phyloP scores from a whole-genome alignment of 2,329 filamentous ascomycete species.

The Drechslerella coelobrocha region DNA sequence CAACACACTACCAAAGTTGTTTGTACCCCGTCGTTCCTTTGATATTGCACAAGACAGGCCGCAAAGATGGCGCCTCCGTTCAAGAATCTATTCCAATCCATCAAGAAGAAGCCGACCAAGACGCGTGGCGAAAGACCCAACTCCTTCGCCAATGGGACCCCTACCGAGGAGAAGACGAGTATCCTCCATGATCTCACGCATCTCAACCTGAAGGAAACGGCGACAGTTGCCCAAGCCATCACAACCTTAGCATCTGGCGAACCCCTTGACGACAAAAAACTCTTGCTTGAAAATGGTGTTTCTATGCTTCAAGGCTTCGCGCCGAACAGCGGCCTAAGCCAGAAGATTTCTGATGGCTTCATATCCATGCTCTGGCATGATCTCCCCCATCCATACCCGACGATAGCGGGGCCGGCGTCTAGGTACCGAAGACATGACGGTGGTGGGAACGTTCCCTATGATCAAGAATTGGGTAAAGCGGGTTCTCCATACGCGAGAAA shows the following conservation, averaged over 20 bases:
- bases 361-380: conserved; percentile 65
- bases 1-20: conserved; percentile 3
- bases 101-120: conserved; percentile 61
- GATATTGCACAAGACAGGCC: conserved; percentile 2
- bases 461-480: conserved; percentile 70
- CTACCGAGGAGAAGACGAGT: conserved; percentile 58
- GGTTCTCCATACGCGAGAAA: conserved; percentile 72
- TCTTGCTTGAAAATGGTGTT: conserved; percentile 63
- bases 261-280: conserved; percentile 62
- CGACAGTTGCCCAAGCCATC: conserved; percentile 59
- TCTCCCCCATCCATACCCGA: conserved; percentile 63
- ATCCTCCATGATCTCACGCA: conserved; percentile 59
- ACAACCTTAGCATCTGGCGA: conserved; percentile 61
- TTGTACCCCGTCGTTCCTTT: conserved; percentile 15
- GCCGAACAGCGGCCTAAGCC: conserved; percentile 62
- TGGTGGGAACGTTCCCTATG: conserved; percentile 65
- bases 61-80: conserved; percentile 56
- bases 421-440: conserved; percentile 61
- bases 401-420: conserved; percentile 61
- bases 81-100: conserved; percentile 60
- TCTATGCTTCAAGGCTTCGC: conserved; percentile 64
- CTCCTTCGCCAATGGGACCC: conserved; percentile 56
- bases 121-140: conserved; percentile 62
- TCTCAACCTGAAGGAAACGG: conserved; percentile 58
- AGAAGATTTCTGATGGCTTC: conserved; percentile 63